Evolutionary conservation across 1,284 basidiomycete species (phyloP).

Genomic region (Cutaneotrichosporon sp.): DNA sequence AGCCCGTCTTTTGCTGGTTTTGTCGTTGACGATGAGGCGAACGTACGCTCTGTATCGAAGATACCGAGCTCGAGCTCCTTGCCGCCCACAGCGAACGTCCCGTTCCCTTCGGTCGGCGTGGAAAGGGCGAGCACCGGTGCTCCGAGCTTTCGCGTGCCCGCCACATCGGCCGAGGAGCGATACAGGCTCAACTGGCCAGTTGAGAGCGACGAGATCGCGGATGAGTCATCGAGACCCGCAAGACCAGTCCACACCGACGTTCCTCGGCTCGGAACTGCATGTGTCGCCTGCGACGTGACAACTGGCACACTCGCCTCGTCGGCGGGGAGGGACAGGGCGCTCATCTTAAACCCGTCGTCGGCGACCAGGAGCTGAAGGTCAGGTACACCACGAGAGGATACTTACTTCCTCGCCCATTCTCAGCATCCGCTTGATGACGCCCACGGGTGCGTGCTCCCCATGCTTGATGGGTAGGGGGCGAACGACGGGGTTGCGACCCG

Average conservation of each 20-base stretch:
- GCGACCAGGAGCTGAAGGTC: slow-evolving; percentile 29
- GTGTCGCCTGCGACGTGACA: slow-evolving; percentile 9
- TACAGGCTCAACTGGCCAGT: slow-evolving; percentile 36
- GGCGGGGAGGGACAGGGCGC: slow-evolving; percentile 23
- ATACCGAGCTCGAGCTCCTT: slow-evolving; percentile 82
- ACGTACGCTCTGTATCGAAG: slow-evolving; percentile 70
- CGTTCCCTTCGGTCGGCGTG: slow-evolving; percentile 50
- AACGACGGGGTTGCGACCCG: slow-evolving; percentile 35
- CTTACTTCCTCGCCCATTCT: slow-evolving; percentile 15
- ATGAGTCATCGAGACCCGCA: slow-evolving; percentile 18
- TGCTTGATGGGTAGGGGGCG: slow-evolving; percentile 40
- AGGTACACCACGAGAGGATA: neutral
- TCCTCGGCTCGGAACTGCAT: slow-evolving; percentile 9
- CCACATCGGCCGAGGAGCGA: slow-evolving; percentile 2
- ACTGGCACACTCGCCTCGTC: slow-evolving; percentile 11
- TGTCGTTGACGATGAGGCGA: slow-evolving; percentile 36
- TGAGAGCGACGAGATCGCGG: slow-evolving; percentile 38
- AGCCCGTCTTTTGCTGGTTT: slow-evolving; percentile 52
- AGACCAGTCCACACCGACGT: slow-evolving; percentile 18
- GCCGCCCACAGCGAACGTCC: slow-evolving; percentile 72
- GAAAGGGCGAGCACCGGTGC: slow-evolving; percentile 45
- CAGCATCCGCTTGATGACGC: slow-evolving; percentile 35
- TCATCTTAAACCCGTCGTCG: slow-evolving; percentile 38
- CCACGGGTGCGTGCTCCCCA: slow-evolving; percentile 31
- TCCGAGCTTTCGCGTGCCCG: slow-evolving; percentile 10